phyloP scores from a whole-genome alignment of 371 early-diverging fungal species.

The Lichtheimia ramosa region DNA sequence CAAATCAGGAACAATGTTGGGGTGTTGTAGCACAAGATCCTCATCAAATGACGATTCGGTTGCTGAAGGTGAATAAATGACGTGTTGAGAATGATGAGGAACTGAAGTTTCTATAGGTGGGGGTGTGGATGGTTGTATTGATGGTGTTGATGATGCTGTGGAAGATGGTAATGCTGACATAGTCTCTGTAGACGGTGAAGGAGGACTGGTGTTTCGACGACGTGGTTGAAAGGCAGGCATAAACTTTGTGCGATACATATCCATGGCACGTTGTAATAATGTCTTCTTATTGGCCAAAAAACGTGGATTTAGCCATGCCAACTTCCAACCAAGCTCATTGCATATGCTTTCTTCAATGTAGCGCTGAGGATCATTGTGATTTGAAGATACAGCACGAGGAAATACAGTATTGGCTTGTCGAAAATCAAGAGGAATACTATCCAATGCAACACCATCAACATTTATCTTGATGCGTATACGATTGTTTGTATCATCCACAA shows the following conservation, averaged over 20 bases:
- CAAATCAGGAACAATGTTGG: neutral
- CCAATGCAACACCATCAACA: conserved; percentile 35
- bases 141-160: neutral
- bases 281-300: conserved; percentile 45
- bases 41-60: conserved; percentile 11
- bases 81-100: no score
- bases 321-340: conserved; percentile 48
- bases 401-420: conserved; percentile 41
- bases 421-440: conserved; percentile 38
- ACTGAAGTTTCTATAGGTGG: no score
- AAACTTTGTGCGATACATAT: conserved; percentile 43
- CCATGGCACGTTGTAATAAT: conserved; percentile 44
- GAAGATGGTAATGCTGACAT: neutral
- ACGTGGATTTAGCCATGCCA: conserved; percentile 44
- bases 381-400: conserved; percentile 27
- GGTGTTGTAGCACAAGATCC: conserved; percentile 1
- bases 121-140: no score
- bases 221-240: conserved; percentile 42
- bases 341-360: conserved; percentile 37
- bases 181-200: neutral
- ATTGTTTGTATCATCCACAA: conserved; percentile 29
- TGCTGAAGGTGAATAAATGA: neutral
- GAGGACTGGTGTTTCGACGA: conserved; percentile 6
- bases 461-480: conserved; percentile 43
- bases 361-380: conserved; percentile 13